Conservation (phyloP, 1,139 yeast species). For the Suhomyces wounanorum region DNA sequence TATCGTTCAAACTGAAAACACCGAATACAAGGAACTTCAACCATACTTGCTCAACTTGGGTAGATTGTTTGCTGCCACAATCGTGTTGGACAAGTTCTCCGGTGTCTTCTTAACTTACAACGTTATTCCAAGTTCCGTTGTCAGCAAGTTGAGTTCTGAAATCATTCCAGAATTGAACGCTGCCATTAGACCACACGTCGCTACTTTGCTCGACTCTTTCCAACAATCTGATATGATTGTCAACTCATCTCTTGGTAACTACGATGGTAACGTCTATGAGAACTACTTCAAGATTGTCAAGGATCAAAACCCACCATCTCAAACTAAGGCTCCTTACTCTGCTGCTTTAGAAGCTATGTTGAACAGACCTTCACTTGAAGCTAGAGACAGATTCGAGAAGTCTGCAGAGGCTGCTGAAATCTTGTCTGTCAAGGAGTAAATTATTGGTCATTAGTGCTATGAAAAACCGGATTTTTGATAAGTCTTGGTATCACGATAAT, state of each 20-base stretch:
- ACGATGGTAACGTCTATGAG: constrained; percentile 84
- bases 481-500: constrained; percentile 6
- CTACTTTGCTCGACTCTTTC: constrained; percentile 88
- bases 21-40: constrained; percentile 26
- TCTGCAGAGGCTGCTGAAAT: constrained; percentile 42
- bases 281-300: constrained; percentile 63
- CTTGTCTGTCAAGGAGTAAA: constrained; percentile 21
- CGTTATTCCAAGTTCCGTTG: constrained; percentile 50
- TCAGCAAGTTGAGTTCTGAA: constrained; percentile 48
- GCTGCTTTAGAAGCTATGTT: constrained; percentile 52
- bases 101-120: constrained; percentile 73
- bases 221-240: constrained; percentile 81
- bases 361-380: constrained; percentile 50
- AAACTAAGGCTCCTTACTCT: constrained; percentile 64
- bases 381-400: constrained; percentile 52
- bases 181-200: constrained; percentile 66
- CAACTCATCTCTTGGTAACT: constrained; percentile 83
- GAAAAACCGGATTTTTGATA: constrained; percentile 14
- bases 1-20: constrained; percentile 33
- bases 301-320: constrained; percentile 52
- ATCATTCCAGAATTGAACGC: constrained; percentile 47
- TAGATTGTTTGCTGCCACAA: constrained; percentile 63
- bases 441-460: constrained; percentile 2
- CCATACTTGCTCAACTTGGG: constrained; percentile 36
- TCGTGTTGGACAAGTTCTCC: constrained; percentile 70